Evolutionary conservation across 495 filamentous ascomycete species (phyloP), one percentile per base, ranked within the genome.

Genomic region (Oidiodendron maius): DNA sequence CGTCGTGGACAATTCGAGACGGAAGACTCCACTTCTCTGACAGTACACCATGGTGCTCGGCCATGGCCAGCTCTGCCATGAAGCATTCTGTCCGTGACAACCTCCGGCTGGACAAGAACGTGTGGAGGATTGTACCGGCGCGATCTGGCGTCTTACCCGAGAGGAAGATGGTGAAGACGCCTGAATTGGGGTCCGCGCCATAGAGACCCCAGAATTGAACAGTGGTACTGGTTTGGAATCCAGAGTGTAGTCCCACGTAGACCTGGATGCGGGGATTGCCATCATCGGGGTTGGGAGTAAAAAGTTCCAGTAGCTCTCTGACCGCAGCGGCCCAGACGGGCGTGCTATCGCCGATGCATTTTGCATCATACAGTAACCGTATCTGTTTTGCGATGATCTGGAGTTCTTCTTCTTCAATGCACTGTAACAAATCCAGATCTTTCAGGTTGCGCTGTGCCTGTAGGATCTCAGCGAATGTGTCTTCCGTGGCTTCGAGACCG

Each of bases 171-270:
- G 72, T 67, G 5, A 71, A 40, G 3, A 59, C 61, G 16, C 56
- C 51, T 8, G 44, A 44, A 18, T 69, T 64, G 0, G 56, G 44
- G 16, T 80, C 71, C 15, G 66, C 50, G 28, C 75, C 68, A 46
- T 70, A 75, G 5, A 81, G 66, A 15, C 66, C 71, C 77, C 76
- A 81, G 51, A 79, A 80, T 24, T 78, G 71, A 17, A 56, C 51
- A 15, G 71, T 68, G 2, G 62, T 48, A 13, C 59, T 65, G n/a
- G 67, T 72, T 36, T 68, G 71, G 35, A 82, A 71, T 8, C 76
- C 78, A 32, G 76, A 80, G 48, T 81, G 71, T 16, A 80, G 55
- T 2, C 72, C 71, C 17, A 69, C 60, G 55, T 68, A 50, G 28
- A 53, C 23, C 5, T 28, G 10, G 10, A 44, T 12, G 9, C 20